Base-by-base conservation (phyloP, 2,329 filamentous ascomycete species). In the Polytolypa hystricis region DNA sequence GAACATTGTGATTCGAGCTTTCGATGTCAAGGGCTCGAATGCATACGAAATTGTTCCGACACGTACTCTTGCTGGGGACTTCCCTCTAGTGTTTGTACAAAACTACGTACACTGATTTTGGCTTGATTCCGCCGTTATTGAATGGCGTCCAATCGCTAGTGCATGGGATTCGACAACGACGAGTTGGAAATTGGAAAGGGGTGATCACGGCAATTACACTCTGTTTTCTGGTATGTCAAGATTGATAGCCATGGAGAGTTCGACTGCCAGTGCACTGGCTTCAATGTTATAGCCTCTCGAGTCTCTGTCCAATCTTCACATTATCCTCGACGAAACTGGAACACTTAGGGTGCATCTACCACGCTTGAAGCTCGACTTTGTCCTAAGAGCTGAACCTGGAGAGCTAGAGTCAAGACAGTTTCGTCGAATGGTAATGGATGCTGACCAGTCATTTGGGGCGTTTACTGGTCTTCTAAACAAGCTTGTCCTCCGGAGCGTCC, bases 391-490 rank as follows among this genome's bases (percentile, higher is more conserved):
- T 2, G 48, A 51, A 1, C 43, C 48, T 0, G 34, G 43, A 0
- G 28, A 29, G 0, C 40, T 75, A 2, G 36, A 46, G 14, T 74
- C 66, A 0, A 62, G 60, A 4, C 64, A 76, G 38, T 72, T 67
- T 40, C 57, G 61, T 0, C 68, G 65, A 1, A 71, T 73, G 64
- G 41, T 46, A 0, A 11, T 78, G 2, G 69, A 74, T 42, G 7
- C 40, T 0, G 19, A 57, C 5, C 72, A 75, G 42, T 46, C 47
- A 1, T 47, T 74, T 2, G 66, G 57, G 0, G 64, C 69, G 0
- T 49, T 76, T 2, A 45, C 66, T 19, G 73, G 73, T 0, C 55
- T 77, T 0, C 19, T 43, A 1, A 69, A 57, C 46, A 71, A 66
- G 41, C 55, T 78, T 0, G 54, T 76, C 0, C 47, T 78, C 4